A percentile compares a stretch with the other conserved stretches of the same genome.
Conservation (phyloP, 2,329 filamentous ascomycete species). For the Plenodomus biglobosus region DNA sequence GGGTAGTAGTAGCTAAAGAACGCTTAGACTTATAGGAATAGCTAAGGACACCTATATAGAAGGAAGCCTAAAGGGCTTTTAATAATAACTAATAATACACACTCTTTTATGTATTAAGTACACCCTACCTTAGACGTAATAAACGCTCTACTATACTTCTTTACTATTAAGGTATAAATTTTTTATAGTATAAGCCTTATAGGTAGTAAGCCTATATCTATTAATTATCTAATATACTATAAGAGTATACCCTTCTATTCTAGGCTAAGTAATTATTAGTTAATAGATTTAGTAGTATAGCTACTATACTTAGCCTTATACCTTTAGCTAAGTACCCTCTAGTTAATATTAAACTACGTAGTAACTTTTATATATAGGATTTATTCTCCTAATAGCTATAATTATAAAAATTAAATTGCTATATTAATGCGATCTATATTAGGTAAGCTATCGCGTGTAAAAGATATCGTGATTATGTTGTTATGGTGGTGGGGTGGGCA, state of each 20-base stretch:
- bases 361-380: background rate
- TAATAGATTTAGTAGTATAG: background rate
- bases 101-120: too few species aligned
- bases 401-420: background rate
- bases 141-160: too few species aligned
- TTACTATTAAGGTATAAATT: background rate
- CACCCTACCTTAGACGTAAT: too few species aligned
- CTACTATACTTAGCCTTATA: background rate
- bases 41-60: too few species aligned
- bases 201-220: background rate
- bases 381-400: background rate
- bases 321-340: background rate
- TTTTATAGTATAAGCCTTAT: slow-evolving; percentile 5
- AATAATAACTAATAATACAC: too few species aligned
- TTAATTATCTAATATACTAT: background rate
- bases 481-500: background rate
- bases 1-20: too few species aligned
- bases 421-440: background rate
- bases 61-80: too few species aligned
- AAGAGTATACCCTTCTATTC: slow-evolving; percentile 3
- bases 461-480: background rate
- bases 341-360: background rate
- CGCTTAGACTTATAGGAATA: too few species aligned
- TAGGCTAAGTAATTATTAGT: background rate
- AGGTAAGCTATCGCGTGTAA: background rate